Evolutionary conservation across 371 early-diverging fungal genomes (phyloP).

Genomic region (Mortierella sp.): DNA sequence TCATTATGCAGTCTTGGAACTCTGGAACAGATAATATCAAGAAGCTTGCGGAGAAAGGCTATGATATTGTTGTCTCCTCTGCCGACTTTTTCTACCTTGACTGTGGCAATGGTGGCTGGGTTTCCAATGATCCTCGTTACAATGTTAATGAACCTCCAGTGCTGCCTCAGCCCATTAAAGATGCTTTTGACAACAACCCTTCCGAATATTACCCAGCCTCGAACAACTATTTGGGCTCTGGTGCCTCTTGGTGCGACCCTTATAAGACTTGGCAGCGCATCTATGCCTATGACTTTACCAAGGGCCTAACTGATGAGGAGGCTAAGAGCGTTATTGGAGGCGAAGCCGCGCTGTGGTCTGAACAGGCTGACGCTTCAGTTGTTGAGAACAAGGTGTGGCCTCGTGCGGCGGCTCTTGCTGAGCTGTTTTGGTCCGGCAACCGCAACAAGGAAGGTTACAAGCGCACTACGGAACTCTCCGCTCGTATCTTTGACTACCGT

Average conservation of each 20-base stretch:
- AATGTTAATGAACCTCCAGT: conserved; percentile 47
- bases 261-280: conserved; percentile 88
- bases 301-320: conserved; percentile 65
- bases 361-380: conserved; percentile 74
- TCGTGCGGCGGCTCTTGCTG: conserved; percentile 78
- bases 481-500: conserved; percentile 81
- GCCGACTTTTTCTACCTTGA: conserved; percentile 78
- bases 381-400: conserved; percentile 83
- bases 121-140: conserved; percentile 52
- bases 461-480: conserved; percentile 72
- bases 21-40: conserved; percentile 60
- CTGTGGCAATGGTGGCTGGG: conserved; percentile 74
- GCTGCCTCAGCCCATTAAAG: conserved; percentile 26
- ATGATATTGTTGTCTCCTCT: conserved; percentile 69
- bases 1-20: conserved; percentile 73
- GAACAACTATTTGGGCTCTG: conserved; percentile 57
- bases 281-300: conserved; percentile 76
- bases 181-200: conserved; percentile 32
- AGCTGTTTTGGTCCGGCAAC: conserved; percentile 82
- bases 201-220: conserved; percentile 19
- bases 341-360: conserved; percentile 81
- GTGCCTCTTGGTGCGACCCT: conserved; percentile 84
- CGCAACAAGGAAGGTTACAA: conserved; percentile 65
- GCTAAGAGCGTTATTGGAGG: conserved; percentile 66
- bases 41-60: conserved; percentile 63